phyloP scores from a whole-genome alignment of 2,329 filamentous ascomycete genomes.

The Tolypocladium tundrense region DNA sequence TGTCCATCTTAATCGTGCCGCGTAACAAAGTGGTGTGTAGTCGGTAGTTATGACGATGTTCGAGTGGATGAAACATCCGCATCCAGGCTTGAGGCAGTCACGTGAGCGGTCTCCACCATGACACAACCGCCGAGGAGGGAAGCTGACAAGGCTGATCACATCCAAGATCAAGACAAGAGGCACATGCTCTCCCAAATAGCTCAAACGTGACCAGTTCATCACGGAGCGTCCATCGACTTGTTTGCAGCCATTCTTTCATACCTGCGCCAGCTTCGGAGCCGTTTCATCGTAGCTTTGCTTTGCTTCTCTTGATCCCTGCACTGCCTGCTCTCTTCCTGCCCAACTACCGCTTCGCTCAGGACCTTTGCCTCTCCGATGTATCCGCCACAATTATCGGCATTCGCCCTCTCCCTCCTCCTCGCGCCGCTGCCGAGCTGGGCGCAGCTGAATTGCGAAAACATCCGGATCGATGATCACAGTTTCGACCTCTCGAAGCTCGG shows the following conservation, averaged over 20 bases:
- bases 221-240: conserved; percentile 3
- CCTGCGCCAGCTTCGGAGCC: background rate
- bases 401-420: conserved; percentile 27
- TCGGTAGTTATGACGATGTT: background rate
- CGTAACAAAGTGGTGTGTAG: background rate
- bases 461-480: conserved; percentile 45
- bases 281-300: background rate
- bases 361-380: conserved; percentile 22
- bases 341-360: background rate
- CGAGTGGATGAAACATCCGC: background rate
- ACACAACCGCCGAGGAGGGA: conserved; percentile 18
- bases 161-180: conserved; percentile 6
- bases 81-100: conserved; percentile 9
- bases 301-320: background rate
- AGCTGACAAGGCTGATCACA: conserved; percentile 19
- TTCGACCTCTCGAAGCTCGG: conserved; percentile 56
- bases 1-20: background rate
- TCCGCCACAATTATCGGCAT: conserved; percentile 24
- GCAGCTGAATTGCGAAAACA: conserved; percentile 51
- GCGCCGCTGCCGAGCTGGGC: conserved; percentile 29
- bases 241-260: background rate
- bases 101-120: conserved; percentile 18
- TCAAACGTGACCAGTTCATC: conserved; percentile 19
- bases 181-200: conserved; percentile 13
- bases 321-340: background rate